Conservation (phyloP, 192 early-diverging fungal genomes). For the Entomortierella lignicola region DNA sequence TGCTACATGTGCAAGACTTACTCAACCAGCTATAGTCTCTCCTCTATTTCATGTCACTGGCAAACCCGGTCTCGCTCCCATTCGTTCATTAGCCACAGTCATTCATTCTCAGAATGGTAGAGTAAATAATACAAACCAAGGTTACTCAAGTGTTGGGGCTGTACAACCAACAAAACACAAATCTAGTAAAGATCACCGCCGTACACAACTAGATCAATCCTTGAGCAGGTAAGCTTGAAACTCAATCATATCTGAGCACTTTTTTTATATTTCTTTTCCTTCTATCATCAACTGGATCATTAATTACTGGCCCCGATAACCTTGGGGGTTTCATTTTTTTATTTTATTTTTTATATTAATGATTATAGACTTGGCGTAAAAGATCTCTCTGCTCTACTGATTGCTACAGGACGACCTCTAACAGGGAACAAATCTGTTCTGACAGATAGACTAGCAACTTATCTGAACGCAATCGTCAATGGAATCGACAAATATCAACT, state of each 20-base stretch:
- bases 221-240: background rate
- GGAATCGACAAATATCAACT: conserved; percentile 5
- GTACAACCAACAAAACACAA: background rate
- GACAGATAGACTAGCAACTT: conserved; percentile 7
- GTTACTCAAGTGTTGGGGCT: background rate
- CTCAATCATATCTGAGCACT: background rate
- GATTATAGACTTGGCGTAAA: conserved; percentile 9
- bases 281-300: no score
- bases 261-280: background rate
- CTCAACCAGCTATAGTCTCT: no score
- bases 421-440: conserved; percentile 31
- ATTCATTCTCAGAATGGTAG: background rate
- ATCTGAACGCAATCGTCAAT: conserved; percentile 10
- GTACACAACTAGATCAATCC: background rate
- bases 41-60: background rate
- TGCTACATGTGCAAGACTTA: no score
- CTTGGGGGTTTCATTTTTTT: background rate
- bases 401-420: conserved; percentile 19
- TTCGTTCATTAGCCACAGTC: background rate
- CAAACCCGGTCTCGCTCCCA: background rate
- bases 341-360: background rate
- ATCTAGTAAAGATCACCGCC: background rate
- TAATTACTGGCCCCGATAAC: no score
- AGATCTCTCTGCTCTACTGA: conserved; percentile 15
- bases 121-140: background rate